A percentile compares a stretch with the other conserved stretches of the same genome.
Evolutionary conservation across 805 yeast genomes (phyloP).

Genomic region (Sporopachydermia lactativora): DNA sequence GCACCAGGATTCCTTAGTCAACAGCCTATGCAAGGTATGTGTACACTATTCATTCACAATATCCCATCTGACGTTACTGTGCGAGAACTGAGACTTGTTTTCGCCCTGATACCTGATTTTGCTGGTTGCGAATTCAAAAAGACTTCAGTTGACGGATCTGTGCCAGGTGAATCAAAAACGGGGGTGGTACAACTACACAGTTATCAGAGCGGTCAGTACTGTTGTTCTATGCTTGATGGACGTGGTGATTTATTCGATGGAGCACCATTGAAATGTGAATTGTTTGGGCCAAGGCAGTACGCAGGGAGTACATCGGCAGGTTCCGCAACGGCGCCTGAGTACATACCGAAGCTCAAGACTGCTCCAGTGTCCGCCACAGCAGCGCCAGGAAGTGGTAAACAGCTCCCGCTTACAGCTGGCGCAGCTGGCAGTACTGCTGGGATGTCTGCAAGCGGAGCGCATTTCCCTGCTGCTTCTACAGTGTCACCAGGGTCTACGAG

Average conservation of each 20-base stretch:
- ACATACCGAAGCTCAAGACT: background rate
- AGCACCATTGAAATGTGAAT: background rate
- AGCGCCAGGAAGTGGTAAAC: background rate
- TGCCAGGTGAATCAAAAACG: background rate
- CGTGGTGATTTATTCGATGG: background rate
- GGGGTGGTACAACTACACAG: background rate
- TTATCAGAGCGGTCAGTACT: background rate
- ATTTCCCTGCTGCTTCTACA: background rate
- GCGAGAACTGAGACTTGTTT: background rate
- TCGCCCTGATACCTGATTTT: background rate
- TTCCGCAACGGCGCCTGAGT: background rate
- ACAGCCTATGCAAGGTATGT: background rate
- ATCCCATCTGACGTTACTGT: background rate
- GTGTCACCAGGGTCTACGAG: background rate
- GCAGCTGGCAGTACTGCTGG: background rate
- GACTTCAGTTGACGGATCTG: background rate
- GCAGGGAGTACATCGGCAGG: background rate
- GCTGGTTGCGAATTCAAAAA: background rate
- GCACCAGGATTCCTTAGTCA: too few relatives aligned
- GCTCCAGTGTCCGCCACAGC: background rate
- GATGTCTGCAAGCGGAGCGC: background rate
- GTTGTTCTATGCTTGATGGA: slow-evolving; percentile 1
- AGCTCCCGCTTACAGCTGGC: too few relatives aligned
- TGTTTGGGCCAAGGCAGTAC: background rate
- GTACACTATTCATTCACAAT: background rate